A percentile compares a stretch with the other conserved stretches of the same genome.
Conservation (phyloP, 768 basidiomycete species). For the Boletus bicolor region DNA sequence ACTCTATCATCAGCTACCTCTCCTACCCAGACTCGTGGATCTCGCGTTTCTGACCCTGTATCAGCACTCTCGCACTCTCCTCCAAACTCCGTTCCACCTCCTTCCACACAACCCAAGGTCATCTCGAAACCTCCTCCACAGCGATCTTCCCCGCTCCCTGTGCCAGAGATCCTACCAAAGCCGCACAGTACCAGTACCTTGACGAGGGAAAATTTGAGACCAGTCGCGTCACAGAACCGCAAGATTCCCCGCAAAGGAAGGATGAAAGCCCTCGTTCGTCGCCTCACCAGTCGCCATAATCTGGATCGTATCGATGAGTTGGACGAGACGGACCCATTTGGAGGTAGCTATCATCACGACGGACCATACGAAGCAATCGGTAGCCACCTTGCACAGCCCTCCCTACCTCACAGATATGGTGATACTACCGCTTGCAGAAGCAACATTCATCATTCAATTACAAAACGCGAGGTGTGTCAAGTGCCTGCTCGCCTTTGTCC, state of each 20-base stretch:
- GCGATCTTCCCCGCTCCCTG: background rate
- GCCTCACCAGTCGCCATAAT: slow-evolving; percentile 24
- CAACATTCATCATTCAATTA: background rate
- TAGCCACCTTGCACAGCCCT: slow-evolving; percentile 17
- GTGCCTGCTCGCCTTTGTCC: background rate
- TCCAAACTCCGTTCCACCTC: background rate
- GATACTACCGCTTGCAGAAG: background rate
- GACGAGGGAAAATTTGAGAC: background rate
- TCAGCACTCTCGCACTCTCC: background rate
- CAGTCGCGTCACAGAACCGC: background rate
- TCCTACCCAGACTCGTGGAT: background rate
- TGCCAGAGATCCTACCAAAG: background rate
- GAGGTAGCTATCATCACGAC: slow-evolving; percentile 58
- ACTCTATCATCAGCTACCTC: slow-evolving; percentile 12
- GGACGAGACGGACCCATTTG: slow-evolving; percentile 72
- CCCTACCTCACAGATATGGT: slow-evolving; percentile 5
- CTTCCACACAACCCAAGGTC: background rate
- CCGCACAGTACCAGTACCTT: background rate
- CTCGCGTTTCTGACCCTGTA: background rate
- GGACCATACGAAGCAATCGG: slow-evolving; percentile 72
- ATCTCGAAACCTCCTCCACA: background rate
- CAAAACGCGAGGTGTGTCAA: slow-evolving; percentile 23
- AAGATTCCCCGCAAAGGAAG: slow-evolving; percentile 12
- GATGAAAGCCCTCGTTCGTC: slow-evolving; percentile 29
- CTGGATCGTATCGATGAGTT: slow-evolving; percentile 77